A percentile compares a stretch with the other conserved stretches of the same genome.
phyloP scores from a whole-genome alignment of 225 moss, liverwort and hornwort genomes.

The Ulota crispa region DNA sequence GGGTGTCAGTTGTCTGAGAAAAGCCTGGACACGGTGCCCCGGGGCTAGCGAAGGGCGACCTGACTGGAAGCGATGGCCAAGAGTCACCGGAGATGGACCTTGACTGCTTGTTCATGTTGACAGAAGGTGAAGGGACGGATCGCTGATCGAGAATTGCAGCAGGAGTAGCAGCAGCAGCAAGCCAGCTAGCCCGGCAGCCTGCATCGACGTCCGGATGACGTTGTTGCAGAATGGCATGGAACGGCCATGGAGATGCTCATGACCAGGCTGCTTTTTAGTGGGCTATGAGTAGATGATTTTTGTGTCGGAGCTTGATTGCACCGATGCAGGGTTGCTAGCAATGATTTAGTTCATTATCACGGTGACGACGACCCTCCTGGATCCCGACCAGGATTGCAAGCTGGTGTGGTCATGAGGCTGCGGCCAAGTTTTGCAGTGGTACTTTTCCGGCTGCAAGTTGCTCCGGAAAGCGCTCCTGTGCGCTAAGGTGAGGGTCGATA shows the following conservation, averaged over 20 bases:
- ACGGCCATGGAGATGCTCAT: neutral
- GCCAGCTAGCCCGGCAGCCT: neutral
- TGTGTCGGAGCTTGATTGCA: constrained; percentile 22
- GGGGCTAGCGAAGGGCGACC: neutral
- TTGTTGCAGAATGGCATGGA: constrained; percentile 12
- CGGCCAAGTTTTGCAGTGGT: neutral
- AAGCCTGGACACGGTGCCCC: constrained; percentile 3
- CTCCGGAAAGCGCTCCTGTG: neutral
- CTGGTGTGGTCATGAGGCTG: neutral
- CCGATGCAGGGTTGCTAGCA: neutral
- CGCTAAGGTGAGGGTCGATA: neutral
- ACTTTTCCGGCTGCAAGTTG: neutral
- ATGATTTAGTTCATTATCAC: constrained; percentile 7
- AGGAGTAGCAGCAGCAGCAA: neutral
- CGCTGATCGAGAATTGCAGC: neutral
- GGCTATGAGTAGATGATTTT: neutral
- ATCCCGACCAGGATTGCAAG: neutral
- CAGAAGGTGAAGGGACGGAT: neutral
- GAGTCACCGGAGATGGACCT: constrained; percentile 5
- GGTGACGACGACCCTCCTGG: neutral
- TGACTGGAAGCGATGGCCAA: neutral
- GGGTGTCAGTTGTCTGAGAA: constrained; percentile 31
- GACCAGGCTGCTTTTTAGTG: neutral
- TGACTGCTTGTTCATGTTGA: neutral
- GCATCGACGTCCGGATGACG: neutral